Conservation (phyloP, 345 rosid species). For the Gossypium arboreum region DNA sequence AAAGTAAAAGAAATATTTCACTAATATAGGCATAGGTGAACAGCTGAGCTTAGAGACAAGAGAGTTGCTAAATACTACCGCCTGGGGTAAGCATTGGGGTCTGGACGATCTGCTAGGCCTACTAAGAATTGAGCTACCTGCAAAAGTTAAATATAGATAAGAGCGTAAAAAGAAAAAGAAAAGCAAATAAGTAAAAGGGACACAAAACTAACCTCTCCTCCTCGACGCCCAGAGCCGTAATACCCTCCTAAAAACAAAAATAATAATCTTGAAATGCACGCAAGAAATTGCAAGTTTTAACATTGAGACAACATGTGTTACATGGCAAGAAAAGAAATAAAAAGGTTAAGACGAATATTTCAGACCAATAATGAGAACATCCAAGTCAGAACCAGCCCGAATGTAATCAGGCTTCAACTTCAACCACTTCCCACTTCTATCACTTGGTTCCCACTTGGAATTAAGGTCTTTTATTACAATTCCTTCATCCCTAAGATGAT, state of each 20-base stretch:
- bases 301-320: neutral
- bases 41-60: slow-evolving; percentile 5
- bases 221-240: slow-evolving; percentile 95
- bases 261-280: slow-evolving; percentile 13
- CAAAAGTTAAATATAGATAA: slow-evolving; percentile 5
- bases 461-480: slow-evolving; percentile 78
- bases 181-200: slow-evolving; percentile 12
- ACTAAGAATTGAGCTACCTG: slow-evolving; percentile 94
- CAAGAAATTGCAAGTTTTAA: slow-evolving; percentile 9
- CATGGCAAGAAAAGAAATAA: neutral
- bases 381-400: slow-evolving; percentile 84
- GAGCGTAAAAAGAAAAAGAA: neutral
- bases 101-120: slow-evolving; percentile 76
- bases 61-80: slow-evolving; percentile 37
- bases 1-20: slow-evolving; percentile 3
- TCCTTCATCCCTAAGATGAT: slow-evolving; percentile 74
- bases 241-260: slow-evolving; percentile 67
- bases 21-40: neutral
- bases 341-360: slow-evolving; percentile 8
- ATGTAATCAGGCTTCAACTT: slow-evolving; percentile 92
- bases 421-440: slow-evolving; percentile 97
- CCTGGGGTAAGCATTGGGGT: slow-evolving; percentile 62
- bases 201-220: slow-evolving; percentile 62
- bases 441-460: slow-evolving; percentile 97
- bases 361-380: slow-evolving; percentile 86